A percentile compares a stretch with the other conserved stretches of the same genome.
Evolutionary conservation across 1,284 basidiomycete species (phyloP).

Genomic region (Apiotrichum porosum): DNA sequence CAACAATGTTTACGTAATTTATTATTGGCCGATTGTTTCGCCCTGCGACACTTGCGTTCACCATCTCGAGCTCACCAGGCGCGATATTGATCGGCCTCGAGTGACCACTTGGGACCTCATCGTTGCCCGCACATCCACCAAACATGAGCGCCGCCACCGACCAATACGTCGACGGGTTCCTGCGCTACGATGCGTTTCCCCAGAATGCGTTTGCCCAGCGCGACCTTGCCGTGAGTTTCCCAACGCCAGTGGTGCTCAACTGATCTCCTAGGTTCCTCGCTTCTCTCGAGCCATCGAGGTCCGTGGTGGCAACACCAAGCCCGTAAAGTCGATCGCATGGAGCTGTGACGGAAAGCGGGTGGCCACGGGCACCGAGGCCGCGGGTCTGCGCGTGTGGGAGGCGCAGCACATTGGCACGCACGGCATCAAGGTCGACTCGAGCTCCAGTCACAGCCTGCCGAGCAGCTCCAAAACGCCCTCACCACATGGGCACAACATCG

Average conservation of each 20-base stretch:
- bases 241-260: neutral
- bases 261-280: constrained; percentile 18
- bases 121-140: neutral
- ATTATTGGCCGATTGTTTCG: too few relatives aligned
- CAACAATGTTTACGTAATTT: too few relatives aligned
- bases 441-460: constrained; percentile 18
- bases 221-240: constrained; percentile 21
- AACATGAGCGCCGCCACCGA: neutral
- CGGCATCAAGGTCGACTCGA: constrained; percentile 3
- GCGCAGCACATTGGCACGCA: constrained; percentile 2
- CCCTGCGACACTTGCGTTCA: too few relatives aligned
- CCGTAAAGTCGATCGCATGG: constrained; percentile 25
- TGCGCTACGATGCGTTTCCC: constrained; percentile 22
- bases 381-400: constrained; percentile 28
- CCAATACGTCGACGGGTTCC: constrained; percentile 11
- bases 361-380: constrained; percentile 28
- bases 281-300: constrained; percentile 21
- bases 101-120: too few relatives aligned
- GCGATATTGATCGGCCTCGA: too few relatives aligned
- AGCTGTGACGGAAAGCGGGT: constrained; percentile 24
- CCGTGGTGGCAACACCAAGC: constrained; percentile 23
- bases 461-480: constrained; percentile 21
- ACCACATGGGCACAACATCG: constrained; percentile 39
- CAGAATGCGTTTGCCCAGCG: constrained; percentile 17
- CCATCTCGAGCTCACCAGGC: too few relatives aligned